Evolutionary conservation across 2,329 filamentous ascomycete species (phyloP), one percentile per base, ranked within the genome.

Genomic region (Alternaria ventricosa): DNA sequence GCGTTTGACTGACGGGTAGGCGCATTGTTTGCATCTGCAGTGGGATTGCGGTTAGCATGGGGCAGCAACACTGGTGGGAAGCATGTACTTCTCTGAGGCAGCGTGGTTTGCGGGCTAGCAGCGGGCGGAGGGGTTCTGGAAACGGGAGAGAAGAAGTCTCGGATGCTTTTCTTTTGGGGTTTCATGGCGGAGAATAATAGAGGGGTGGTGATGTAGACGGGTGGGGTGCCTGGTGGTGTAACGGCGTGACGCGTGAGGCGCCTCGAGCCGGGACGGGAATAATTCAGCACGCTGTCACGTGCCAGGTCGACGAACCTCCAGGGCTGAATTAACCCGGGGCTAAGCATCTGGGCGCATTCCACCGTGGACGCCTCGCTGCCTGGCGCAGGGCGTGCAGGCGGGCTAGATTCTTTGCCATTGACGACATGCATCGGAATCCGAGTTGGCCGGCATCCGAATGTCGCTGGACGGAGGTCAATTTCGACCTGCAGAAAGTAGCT

Each of bases 141-240:
- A 55, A 79, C 81, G 3, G 80, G 79, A 50, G 79, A 81, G 73
- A 87, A 87, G 67, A 83, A 87, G 57, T 83, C 81, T 10, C 77
- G 79, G 30, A 86, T 82, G 51, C 70, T 80, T 15, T 72, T 76
- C 61, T 74, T 74, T 33, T 69, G 65, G 22, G 67, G 66, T 43
- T 67, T 66, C 69, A 71, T 71, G 18, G 28, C 23, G 18, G 46
- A 28, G 22, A 47, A 28, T 30, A 25, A 49, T 5, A 27, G 55
- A 47, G 43, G 55, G 49, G 43, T 28, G 44, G 20, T 41, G 47
- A 18, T 54, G 23, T 22, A 33, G 20, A 50, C 41, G 47, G 25
- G 49, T 45, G 59, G 49, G 55, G 53, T 41, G 36, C 15, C 36
- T 18, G n/a, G n/a, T 18, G 44, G 60, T 60, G 61, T n/a, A 56